phyloP scores from a whole-genome alignment of 352 stramenopile genomes.

The Elongisporangium anandrum region DNA sequence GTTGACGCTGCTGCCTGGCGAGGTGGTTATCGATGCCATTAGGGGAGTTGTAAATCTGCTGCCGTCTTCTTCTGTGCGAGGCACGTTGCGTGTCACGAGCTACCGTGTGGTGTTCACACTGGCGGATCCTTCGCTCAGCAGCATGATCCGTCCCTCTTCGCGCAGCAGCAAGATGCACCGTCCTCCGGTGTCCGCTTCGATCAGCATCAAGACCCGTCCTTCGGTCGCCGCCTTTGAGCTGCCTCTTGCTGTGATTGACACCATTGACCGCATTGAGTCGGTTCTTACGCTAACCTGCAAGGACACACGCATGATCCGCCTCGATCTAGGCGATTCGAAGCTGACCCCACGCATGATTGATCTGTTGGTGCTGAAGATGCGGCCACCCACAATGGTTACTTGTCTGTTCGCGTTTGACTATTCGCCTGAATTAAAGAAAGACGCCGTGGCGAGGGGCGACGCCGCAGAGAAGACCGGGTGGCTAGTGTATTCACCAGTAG shows the following conservation, averaged over 20 bases:
- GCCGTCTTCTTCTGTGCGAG: conserved; percentile 45
- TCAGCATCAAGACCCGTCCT: conserved; percentile 24
- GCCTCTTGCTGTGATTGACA: conserved; percentile 33
- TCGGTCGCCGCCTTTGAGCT: conserved; percentile 55
- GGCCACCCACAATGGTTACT: conserved; percentile 9
- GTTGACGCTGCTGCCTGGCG: conserved; percentile 19
- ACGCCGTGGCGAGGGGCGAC: conserved; percentile 9
- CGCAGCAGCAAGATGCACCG: conserved; percentile 1
- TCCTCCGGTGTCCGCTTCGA: conserved; percentile 41
- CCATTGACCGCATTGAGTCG: conserved; percentile 31
- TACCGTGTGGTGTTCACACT: conserved; percentile 51
- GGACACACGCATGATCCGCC: conserved; percentile 43
- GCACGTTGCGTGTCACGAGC: conserved; percentile 46
- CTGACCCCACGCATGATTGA: conserved; percentile 41
- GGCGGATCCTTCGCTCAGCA: not conserved
- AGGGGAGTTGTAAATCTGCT: conserved; percentile 53
- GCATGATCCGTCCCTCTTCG: not conserved
- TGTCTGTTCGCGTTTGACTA: not conserved
- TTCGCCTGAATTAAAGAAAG: not conserved
- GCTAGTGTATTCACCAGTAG: not conserved
- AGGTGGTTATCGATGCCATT: conserved; percentile 42
- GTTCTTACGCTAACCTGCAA: conserved; percentile 50
- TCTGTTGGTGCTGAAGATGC: conserved; percentile 42
- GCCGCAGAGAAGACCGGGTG: conserved; percentile 1
- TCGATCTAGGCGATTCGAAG: conserved; percentile 57